Base-by-base conservation (phyloP, 2,329 filamentous ascomycete genomes). In the Cercospora janseana region DNA sequence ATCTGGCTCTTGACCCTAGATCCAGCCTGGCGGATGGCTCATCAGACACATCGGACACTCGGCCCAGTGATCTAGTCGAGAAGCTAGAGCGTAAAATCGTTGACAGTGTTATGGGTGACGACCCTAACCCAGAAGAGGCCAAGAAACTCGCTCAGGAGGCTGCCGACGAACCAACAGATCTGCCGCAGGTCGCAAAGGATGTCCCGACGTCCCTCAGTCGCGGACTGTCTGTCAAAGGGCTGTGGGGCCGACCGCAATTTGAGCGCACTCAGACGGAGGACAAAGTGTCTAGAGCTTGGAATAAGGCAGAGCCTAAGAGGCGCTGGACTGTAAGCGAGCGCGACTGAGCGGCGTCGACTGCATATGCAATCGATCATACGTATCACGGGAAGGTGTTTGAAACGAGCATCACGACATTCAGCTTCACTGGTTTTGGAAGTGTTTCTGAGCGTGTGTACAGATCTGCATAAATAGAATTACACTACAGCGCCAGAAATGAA, bases 181-280 rank as follows among this genome's bases (percentile, higher is more conserved):
- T 59, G 23, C 57, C 52, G 3, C 38, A 34, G n/a, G 48, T 59
- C 45, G 29, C 47, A 16, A 46, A 53, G 2, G 52, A 56, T 27
- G 51, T 59, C 1, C 62, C 62, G 4, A 42, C 51, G 4, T 52
- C 51, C n/a, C 47, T 63, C 4, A 56, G 52, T 20, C 37, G 60
- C 28, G 59, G 59, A n/a, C 43, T 66, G 6, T 66, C 61, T 60
- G 62, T 60, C 55, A 62, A 69, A 34, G 71, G 71, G 1, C 69
- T 76, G 4, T 76, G 73, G 73, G 72, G 73, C 0, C 66, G 65
- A n/a, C 66, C 68, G 10, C 50, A 35, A 20, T 47, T 47, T 21
- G 31, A 47, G 23, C 37, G 38, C 13, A 41, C 45, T 15, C 50
- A 51, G 12, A 44, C 50, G n/a, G 57, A 54, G 15, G 55, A 54